These are phyloP conservation scores for Omphalea diandra DNA, from an alignment of 441 rosid species.

Conservation along the genomic window DNA sequence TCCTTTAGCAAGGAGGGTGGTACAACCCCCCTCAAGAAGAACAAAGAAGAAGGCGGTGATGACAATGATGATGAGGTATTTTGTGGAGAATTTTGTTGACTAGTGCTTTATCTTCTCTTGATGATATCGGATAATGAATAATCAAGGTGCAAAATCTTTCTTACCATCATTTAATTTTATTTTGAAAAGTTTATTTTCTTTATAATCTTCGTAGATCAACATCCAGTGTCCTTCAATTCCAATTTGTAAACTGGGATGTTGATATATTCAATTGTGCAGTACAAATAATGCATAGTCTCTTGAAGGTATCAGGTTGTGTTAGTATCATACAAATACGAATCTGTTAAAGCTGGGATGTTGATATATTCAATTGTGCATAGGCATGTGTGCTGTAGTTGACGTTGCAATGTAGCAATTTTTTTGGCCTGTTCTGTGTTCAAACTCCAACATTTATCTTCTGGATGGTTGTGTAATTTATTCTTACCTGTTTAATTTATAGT, in stretches of 20 bases:
- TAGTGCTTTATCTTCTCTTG: background rate
- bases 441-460: background rate
- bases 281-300: slow-evolving; percentile 19
- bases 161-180: too few species aligned
- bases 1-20: slow-evolving; percentile 94
- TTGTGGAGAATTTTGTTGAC: background rate
- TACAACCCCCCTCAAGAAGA: slow-evolving; percentile 80
- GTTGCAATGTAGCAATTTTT: slow-evolving; percentile 11
- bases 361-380: slow-evolving; percentile 8
- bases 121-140: background rate
- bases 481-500: too few species aligned
- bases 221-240: slow-evolving; percentile 13
- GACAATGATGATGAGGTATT: slow-evolving; percentile 51
- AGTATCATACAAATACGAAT: background rate
- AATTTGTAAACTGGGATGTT: too few species aligned
- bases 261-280: too few species aligned
- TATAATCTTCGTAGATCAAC: too few species aligned
- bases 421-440: background rate
- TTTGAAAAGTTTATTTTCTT: too few species aligned
- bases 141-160: background rate
- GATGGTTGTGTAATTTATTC: background rate
- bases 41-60: slow-evolving; percentile 60
- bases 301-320: slow-evolving; percentile 1
- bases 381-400: slow-evolving; percentile 13
- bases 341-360: background rate